These are phyloP conservation scores for Pichia cactophila DNA, from an alignment of 1,139 yeast genomes.

Conservation along the genomic window DNA sequence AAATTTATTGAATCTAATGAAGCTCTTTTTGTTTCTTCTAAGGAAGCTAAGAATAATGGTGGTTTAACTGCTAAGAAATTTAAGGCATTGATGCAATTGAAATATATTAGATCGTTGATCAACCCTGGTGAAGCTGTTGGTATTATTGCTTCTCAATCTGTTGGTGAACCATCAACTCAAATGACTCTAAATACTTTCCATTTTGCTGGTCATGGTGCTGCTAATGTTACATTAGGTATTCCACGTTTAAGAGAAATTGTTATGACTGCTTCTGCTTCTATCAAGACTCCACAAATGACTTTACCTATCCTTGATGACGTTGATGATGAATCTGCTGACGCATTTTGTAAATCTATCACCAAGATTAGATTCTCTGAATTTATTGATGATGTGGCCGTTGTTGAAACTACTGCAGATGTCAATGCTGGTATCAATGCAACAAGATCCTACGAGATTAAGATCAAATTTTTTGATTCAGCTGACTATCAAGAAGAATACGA, in stretches of 20 bases:
- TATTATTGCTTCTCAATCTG: constrained; percentile 94
- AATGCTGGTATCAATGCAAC: constrained; percentile 49
- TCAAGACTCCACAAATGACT: constrained; percentile 98
- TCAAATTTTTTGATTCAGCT: constrained; percentile 65
- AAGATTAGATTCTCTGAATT: constrained; percentile 82
- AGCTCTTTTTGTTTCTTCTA: constrained; percentile 45
- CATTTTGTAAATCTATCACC: constrained; percentile 87
- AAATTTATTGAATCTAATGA: constrained; percentile 51
- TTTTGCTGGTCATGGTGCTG: constrained; percentile 99
- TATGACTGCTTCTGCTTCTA: constrained; percentile 94
- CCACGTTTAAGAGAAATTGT: constrained; percentile 99
- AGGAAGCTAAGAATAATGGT: constrained; percentile 39
- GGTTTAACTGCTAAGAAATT: constrained; percentile 77
- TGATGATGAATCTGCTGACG: constrained; percentile 78
- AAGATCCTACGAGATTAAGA: constrained; percentile 66
- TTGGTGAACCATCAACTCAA: constrained; percentile 99
- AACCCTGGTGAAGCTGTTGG: constrained; percentile 99
- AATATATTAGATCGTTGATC: constrained; percentile 91
- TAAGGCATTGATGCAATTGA: constrained; percentile 94
- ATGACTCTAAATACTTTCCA: constrained; percentile 99
- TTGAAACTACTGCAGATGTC: constrained; percentile 67
- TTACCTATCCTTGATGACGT: constrained; percentile 77
- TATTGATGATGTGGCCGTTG: constrained; percentile 75
- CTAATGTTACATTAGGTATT: constrained; percentile 97
- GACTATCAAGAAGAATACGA: constrained; percentile 90